Evolutionary conservation across 2,329 filamentous ascomycete species (phyloP).

Genomic region (Aspergillus ochraceoroseus): DNA sequence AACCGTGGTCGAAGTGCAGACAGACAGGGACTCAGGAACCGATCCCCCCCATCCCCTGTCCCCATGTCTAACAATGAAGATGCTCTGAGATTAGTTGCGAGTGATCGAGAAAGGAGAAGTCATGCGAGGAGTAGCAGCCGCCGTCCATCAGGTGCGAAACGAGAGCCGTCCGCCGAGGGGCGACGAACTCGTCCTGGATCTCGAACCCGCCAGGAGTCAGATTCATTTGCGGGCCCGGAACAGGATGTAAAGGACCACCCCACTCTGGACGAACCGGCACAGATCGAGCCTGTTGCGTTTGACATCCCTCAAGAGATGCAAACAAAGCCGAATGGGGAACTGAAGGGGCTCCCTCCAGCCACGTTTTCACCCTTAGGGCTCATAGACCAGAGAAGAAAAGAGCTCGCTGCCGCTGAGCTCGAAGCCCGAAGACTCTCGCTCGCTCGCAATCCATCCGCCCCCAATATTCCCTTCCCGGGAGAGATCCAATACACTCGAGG

Average conservation of each 20-base stretch:
- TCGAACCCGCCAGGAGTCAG: slow-evolving; percentile 32
- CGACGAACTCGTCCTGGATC: slow-evolving; percentile 34
- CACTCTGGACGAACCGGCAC: slow-evolving; percentile 12
- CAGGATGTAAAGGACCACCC: slow-evolving; percentile 12
- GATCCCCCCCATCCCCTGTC: slow-evolving; percentile 75
- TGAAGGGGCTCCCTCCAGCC: slow-evolving; percentile 22
- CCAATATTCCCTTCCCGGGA: slow-evolving; percentile 70
- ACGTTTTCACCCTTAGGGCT: slow-evolving; percentile 37
- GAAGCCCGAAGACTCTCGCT: slow-evolving; percentile 83
- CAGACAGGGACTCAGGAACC: slow-evolving; percentile 54
- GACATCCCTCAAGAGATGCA: slow-evolving; percentile 5
- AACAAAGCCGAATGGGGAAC: slow-evolving; percentile 18
- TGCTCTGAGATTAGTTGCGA: slow-evolving; percentile 42
- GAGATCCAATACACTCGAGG: slow-evolving; percentile 45
- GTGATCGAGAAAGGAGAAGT: slow-evolving; percentile 45
- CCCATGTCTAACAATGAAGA: slow-evolving; percentile 69
- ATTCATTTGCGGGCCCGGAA: slow-evolving; percentile 19
- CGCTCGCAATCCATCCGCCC: slow-evolving; percentile 71
- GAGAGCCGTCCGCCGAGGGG: slow-evolving; percentile 47
- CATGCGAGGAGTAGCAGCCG: slow-evolving; percentile 51
- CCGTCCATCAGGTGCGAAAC: slow-evolving; percentile 40
- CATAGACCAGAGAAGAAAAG: slow-evolving; percentile 65
- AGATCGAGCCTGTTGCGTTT: slow-evolving; percentile 10
- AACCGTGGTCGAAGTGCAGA: slow-evolving; percentile 58
- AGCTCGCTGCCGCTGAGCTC: slow-evolving; percentile 74